Conservation (phyloP, 371 early-diverging fungal species). For the Paraphysoderma sedebokerense region DNA sequence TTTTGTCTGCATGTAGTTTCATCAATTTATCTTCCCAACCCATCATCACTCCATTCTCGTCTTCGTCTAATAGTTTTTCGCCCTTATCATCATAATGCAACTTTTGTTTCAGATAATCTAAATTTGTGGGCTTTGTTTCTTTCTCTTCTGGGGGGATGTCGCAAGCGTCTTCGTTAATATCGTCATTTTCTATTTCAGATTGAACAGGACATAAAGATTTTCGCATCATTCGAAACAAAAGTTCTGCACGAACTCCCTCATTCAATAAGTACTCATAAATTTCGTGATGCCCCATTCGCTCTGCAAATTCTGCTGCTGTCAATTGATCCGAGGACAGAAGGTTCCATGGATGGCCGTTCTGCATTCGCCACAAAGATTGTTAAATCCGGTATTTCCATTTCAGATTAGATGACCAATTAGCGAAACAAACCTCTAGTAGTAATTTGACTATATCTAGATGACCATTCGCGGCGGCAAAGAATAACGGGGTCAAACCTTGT, state of each 20-base stretch:
- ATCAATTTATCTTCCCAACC: constrained; percentile 92
- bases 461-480: constrained; percentile 35
- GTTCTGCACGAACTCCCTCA: constrained; percentile 50
- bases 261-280: constrained; percentile 53
- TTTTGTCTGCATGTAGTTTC: constrained; percentile 66
- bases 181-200: constrained; percentile 1
- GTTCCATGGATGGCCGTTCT: constrained; percentile 48
- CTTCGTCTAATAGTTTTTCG: constrained; percentile 57
- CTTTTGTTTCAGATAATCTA: constrained; percentile 54
- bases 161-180: constrained; percentile 1
- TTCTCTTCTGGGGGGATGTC: constrained; percentile 11
- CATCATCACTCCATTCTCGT: constrained; percentile 94
- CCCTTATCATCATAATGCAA: constrained; percentile 53
- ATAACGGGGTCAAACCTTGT: constrained; percentile 29
- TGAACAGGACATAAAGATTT: constrained; percentile 7
- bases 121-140: constrained; percentile 41
- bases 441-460: constrained; percentile 33
- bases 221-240: constrained; percentile 20
- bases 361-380: constrained; percentile 8
- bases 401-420: not conserved
- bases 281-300: constrained; percentile 25
- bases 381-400: not conserved
- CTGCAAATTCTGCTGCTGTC: constrained; percentile 53
- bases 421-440: constrained; percentile 5
- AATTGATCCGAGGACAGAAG: constrained; percentile 36